Base-by-base conservation (phyloP, 164 flowering plant species). In the Berberis vulgaris region DNA sequence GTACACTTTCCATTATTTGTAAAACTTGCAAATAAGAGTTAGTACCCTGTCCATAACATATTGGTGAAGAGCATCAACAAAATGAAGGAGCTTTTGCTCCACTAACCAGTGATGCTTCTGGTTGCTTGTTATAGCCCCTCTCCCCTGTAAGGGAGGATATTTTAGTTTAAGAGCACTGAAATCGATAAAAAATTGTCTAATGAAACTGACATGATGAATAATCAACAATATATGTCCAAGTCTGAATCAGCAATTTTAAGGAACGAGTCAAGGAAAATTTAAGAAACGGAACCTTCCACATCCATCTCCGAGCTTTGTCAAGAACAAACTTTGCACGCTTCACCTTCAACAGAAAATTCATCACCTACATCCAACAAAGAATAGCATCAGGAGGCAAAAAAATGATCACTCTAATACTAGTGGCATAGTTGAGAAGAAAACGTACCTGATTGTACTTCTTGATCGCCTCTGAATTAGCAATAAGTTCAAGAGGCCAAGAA, bases 11-110 rank as follows among this genome's bases (percentile, higher is more conserved):
- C 46, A 53, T 13, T 9, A 6, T 13, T 8, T 38, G 53, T 7
- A 62, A 59, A 38, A 65, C 45, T 47, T 9, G 49, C 13, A 46
- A 8, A 62, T 67, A 61, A 38, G 45, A 12, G 45, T 78, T 78
- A 26, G 26, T 84, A 91, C 97, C 71, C 99, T 84, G 75, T 95
- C 99, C 99, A 95, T 91, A 60, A 95, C 97, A 73, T 95, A 89
- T 68, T 95, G 97, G 78, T 95, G 97, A 80, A 95, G 89, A 54
- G 94, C 97, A 81, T 95, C 99, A 49, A 94, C 95, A 73, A 95
- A 95, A 77, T 95, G 97, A 45, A 95, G 93, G 56, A 95, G 94
- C 69, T 95, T 95, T 69, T 91, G 99, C 77, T 88, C 94, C 76
- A 91, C 83, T 64, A 95, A 78, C 95, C 95, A 84, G 73, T 84